Evolutionary conservation across 352 stramenopile species (phyloP).

Genomic region (Phytopythium chamaehyphon): DNA sequence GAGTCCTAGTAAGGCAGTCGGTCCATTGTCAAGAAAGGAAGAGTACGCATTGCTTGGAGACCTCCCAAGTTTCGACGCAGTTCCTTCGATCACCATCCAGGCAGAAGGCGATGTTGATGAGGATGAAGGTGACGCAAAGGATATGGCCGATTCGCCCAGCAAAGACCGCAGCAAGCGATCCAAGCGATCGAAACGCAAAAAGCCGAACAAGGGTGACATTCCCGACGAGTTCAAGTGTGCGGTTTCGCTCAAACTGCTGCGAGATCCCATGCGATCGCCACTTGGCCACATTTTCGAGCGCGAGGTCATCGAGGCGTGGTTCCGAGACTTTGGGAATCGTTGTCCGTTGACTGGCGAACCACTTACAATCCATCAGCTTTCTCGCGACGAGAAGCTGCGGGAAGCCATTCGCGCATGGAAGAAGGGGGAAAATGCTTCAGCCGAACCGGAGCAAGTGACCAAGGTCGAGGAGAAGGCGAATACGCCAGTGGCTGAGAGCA

Average conservation of each 20-base stretch:
- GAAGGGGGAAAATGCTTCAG: slow-evolving; percentile 14
- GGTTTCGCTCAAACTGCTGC: slow-evolving; percentile 68
- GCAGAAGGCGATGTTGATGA: slow-evolving; percentile 18
- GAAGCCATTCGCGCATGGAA: slow-evolving; percentile 66
- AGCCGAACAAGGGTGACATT: slow-evolving; percentile 21
- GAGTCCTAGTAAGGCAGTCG: slow-evolving; percentile 26
- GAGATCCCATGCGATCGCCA: slow-evolving; percentile 63
- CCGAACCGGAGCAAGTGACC: slow-evolving; percentile 3
- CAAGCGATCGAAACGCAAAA: slow-evolving; percentile 20
- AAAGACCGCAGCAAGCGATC: slow-evolving; percentile 18
- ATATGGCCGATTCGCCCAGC: slow-evolving; percentile 6
- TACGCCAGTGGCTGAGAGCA: slow-evolving; percentile 7
- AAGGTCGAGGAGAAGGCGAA: slow-evolving; percentile 6
- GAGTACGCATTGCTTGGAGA: slow-evolving; percentile 78
- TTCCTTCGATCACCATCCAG: slow-evolving; percentile 52
- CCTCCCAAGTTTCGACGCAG: slow-evolving; percentile 49
- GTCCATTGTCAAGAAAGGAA: slow-evolving; percentile 67
- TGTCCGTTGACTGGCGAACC: slow-evolving; percentile 74
- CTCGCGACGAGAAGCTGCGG: slow-evolving; percentile 48
- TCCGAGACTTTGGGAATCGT: slow-evolving; percentile 78
- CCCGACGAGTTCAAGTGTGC: slow-evolving; percentile 68
- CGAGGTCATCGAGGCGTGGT: slow-evolving; percentile 76
- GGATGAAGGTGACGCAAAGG: slow-evolving; percentile 17
- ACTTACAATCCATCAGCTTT: slow-evolving; percentile 46
- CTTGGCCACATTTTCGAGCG: slow-evolving; percentile 78